Evolutionary conservation across 192 early-diverging fungal genomes (phyloP), one percentile per base, ranked within the genome.

Genomic region (Mortierella hygrophila): DNA sequence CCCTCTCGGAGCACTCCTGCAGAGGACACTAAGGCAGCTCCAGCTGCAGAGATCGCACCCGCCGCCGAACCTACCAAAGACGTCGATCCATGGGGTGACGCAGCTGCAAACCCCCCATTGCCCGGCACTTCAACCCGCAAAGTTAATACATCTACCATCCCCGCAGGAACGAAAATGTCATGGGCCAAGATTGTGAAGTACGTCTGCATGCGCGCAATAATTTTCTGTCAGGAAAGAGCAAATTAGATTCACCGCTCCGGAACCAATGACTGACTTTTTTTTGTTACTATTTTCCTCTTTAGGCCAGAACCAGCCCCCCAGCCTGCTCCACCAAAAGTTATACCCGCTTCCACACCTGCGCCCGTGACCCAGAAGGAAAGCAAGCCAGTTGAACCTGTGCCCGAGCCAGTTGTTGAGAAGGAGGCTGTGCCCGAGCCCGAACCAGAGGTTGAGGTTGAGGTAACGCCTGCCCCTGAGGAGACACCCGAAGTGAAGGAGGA

Each of bases 121-220:
- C 18, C 75, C 20, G 32, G 75, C 41, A 60, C 80, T 21, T 72
- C 80, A 21, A 47, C 82, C 29, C 78, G 81, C 42, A 89, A 80
- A 72, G 42, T 82, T 70, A 85, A 86, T 77, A 81, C 79, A 21
- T 57, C 84, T 52, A 89, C 89, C 11, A 88, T 88, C 71, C 85
- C 89, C 68, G 63, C 82, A 21, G 82, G 80, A 71, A 72, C 73
- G 68, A 90, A 90, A 71, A 73, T 86, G 75, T 94, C 93, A 74
- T 94, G 93, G 93, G 93, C 93, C 55, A 91, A 93, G 63, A 88
- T 94, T 69, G 92, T 93, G 41, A 93, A 93, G 93, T 94, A 79
- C 65, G 91, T 82, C 47, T 84, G 29, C 60, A 65, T 32, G 60
- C 60, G 35, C 29, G 29, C 60, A 2, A 65, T 57, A 9, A 21